A percentile compares a stretch with the other conserved stretches of the same genome.
These are phyloP conservation scores for Cutaneotrichosporon mucoides DNA, from an alignment of 1,284 basidiomycete genomes.

Conservation along the genomic window DNA sequence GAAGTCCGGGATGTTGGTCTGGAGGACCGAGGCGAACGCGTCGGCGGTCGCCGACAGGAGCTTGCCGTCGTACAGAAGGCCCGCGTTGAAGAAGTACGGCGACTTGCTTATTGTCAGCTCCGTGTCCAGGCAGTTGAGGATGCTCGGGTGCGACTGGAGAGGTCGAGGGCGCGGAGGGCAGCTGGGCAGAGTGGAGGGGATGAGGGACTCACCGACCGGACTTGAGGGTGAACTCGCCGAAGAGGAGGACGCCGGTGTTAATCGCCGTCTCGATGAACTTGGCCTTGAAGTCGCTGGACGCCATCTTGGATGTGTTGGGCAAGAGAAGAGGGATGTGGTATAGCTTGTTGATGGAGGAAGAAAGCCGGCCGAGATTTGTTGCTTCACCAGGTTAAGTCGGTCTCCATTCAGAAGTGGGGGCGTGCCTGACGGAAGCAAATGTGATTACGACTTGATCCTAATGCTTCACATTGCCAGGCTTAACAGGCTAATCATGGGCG, in stretches of 20 bases:
- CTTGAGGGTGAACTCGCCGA: constrained; percentile 87
- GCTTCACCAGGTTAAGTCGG: too few species aligned
- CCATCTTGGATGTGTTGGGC: constrained; percentile 8
- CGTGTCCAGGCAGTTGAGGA: too few species aligned
- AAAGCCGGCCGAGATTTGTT: too few species aligned
- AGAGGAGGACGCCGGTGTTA: constrained; percentile 61
- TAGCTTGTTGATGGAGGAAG: not conserved
- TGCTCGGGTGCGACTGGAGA: too few species aligned
- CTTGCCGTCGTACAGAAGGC: constrained; percentile 76
- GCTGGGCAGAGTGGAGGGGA: not conserved
- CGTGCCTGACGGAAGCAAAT: too few species aligned
- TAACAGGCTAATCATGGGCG: too few species aligned
- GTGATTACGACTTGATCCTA: too few species aligned
- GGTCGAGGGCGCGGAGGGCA: too few species aligned
- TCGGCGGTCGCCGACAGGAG: constrained; percentile 73
- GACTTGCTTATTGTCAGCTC: constrained; percentile 58
- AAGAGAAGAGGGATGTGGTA: not conserved
- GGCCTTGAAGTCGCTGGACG: constrained; percentile 30
- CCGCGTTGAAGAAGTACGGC: constrained; percentile 97
- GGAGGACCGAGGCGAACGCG: constrained; percentile 70
- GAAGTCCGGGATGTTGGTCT: constrained; percentile 60
- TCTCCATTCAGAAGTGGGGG: too few species aligned
- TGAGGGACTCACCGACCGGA: constrained; percentile 70
- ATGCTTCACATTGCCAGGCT: too few species aligned
- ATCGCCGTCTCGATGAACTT: constrained; percentile 50